Percentiles rank a stretch among this genome's conserved stretches.
phyloP scores from a whole-genome alignment of 768 basidiomycete genomes.

The Sporobolomyces roseus region DNA sequence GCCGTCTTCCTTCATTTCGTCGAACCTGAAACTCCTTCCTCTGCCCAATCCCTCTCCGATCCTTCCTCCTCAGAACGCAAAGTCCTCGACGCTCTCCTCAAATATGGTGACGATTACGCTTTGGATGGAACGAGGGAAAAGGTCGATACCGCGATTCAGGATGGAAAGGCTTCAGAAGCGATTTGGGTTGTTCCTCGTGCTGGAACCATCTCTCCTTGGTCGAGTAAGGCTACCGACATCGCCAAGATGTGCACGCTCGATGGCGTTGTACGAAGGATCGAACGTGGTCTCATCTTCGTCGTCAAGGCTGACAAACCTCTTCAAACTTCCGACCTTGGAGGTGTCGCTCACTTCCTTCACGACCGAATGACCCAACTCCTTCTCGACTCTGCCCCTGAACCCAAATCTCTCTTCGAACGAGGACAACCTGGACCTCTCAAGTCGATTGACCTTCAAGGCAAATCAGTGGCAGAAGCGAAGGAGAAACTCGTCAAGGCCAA shows the following conservation, averaged over 20 bases:
- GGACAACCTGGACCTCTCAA: conserved; percentile 65
- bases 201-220: conserved; percentile 97
- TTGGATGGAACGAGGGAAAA: conserved; percentile 52
- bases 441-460: conserved; percentile 61
- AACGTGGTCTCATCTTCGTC: conserved; percentile 71
- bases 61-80: conserved; percentile 48
- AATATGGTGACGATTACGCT: conserved; percentile 75
- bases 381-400: conserved; percentile 59
- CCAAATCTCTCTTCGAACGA: conserved; percentile 56
- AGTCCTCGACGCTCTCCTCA: conserved; percentile 66
- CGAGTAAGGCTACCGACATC: conserved; percentile 97
- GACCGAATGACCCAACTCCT: conserved; percentile 96
- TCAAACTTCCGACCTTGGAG: conserved; percentile 54
- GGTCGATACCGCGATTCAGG: conserved; percentile 47
- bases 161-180: conserved; percentile 49
- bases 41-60: conserved; percentile 51
- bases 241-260: conserved; percentile 77
- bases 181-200: conserved; percentile 60
- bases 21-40: conserved; percentile 55
- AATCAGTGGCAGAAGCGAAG: conserved; percentile 54
- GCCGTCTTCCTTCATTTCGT: conserved; percentile 83
- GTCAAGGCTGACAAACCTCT: conserved; percentile 53
- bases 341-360: conserved; percentile 69
- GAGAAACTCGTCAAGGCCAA: conserved; percentile 72
- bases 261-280: conserved; percentile 68